A percentile compares a stretch with the other conserved stretches of the same genome.
phyloP scores from a whole-genome alignment of 805 yeast species.

The Osmozyma mogii region DNA sequence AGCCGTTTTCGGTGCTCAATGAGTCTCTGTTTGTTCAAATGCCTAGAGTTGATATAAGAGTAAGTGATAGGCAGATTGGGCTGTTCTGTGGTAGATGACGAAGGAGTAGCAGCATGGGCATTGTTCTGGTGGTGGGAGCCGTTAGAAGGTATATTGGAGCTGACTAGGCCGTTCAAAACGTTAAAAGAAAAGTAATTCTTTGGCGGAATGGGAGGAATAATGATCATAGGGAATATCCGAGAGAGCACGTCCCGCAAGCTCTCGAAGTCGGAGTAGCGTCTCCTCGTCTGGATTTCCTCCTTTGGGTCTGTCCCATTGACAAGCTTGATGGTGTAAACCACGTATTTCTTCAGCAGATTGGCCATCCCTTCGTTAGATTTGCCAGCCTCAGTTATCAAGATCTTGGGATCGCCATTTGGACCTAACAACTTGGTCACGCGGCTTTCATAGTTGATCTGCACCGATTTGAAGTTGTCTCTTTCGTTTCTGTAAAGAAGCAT shows the following conservation, averaged over 20 bases:
- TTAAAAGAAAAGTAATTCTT: constrained; percentile 32
- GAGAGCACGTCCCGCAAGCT: constrained; percentile 64
- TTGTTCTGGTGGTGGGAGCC: constrained; percentile 1
- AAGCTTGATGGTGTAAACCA: constrained; percentile 71
- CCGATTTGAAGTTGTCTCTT: constrained; percentile 15
- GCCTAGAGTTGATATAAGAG: constrained; percentile 35
- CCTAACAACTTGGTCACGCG: constrained; percentile 29
- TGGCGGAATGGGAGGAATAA: constrained; percentile 89
- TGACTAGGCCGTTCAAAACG: constrained; percentile 27
- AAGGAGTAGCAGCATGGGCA: constrained; percentile 2
- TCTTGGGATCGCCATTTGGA: constrained; percentile 19
- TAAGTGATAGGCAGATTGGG: constrained; percentile 5
- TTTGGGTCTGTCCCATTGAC: constrained; percentile 31
- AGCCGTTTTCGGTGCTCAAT: constrained; percentile 38
- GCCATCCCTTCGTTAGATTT: constrained; percentile 73
- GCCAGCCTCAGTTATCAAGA: constrained; percentile 69
- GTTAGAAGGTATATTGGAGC: constrained; percentile 3
- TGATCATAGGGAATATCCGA: constrained; percentile 67
- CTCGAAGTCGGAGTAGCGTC: constrained; percentile 92
- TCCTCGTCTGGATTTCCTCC: constrained; percentile 50
- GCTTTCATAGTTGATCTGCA: constrained; percentile 27
- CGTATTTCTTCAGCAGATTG: constrained; percentile 52
- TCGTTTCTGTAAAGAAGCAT: constrained; percentile 20
- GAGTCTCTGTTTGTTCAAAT: constrained; percentile 28
- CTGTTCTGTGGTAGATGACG: constrained; percentile 5